Conservation (phyloP, 257 asterid genomes). For the Solanum peruvianum region DNA sequence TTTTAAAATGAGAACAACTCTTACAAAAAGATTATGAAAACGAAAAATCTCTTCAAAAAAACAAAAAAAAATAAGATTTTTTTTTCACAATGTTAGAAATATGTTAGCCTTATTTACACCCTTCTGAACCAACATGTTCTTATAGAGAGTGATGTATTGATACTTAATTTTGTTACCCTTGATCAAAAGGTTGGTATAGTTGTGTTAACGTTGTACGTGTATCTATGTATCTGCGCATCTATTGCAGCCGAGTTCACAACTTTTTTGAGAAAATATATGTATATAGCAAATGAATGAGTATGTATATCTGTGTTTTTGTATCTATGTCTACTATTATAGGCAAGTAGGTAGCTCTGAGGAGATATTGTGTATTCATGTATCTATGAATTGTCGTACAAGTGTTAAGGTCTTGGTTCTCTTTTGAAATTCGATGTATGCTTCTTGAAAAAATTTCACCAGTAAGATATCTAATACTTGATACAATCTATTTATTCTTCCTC, state of each 20-base stretch:
- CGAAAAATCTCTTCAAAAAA: not conserved
- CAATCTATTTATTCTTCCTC: not conserved
- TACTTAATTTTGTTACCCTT: not conserved
- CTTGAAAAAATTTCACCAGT: not conserved
- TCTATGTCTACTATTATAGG: too few species aligned
- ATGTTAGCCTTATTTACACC: not conserved
- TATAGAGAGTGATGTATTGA: not conserved
- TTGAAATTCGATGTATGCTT: too few species aligned
- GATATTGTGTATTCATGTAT: too few species aligned
- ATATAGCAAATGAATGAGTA: not conserved
- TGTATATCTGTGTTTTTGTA: too few species aligned
- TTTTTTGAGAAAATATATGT: not conserved
- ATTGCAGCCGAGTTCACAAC: not conserved
- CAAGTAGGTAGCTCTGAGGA: not conserved
- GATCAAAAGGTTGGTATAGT: not conserved
- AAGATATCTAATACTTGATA: too few species aligned
- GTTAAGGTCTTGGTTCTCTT: not conserved
- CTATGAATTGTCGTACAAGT: not conserved
- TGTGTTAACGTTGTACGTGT: not conserved
- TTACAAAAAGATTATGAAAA: not conserved
- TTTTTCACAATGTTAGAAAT: not conserved
- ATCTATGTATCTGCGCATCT: not conserved
- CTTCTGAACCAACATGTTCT: not conserved
- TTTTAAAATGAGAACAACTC: not conserved
- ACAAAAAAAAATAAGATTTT: not conserved